Evolutionary conservation across 306 rosid species (phyloP).

Genomic region (Astragalus glycyphyllos): DNA sequence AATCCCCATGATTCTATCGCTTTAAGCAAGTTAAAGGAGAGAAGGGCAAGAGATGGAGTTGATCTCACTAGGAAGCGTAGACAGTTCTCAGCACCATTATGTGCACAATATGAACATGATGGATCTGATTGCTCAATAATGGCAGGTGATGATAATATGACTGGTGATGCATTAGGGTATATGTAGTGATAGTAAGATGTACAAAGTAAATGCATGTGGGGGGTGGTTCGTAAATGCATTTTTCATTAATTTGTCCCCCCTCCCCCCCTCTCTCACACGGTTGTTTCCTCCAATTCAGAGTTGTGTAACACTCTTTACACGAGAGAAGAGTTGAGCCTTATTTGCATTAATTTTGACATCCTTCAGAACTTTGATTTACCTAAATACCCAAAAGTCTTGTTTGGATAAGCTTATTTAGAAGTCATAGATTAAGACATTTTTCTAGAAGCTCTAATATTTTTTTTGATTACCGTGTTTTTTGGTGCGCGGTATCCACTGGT

Average conservation of each 20-base stretch:
- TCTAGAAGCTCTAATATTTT: no score
- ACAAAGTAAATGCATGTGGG: slow-evolving; percentile 46
- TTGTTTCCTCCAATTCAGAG: slow-evolving; percentile 29
- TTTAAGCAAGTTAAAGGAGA: slow-evolving; percentile 73
- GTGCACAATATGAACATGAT: slow-evolving; percentile 72
- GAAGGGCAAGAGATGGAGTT: slow-evolving; percentile 71
- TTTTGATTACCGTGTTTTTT: no score
- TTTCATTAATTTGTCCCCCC: not conserved
- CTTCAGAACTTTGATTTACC: slow-evolving; percentile 27
- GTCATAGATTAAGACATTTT: not conserved
- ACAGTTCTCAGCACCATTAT: slow-evolving; percentile 63
- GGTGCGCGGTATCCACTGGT: no score
- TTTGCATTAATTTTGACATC: slow-evolving; percentile 29
- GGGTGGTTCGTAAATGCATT: slow-evolving; percentile 41
- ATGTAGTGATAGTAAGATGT: slow-evolving; percentile 47
- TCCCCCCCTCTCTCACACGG: not conserved
- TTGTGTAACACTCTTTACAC: not conserved
- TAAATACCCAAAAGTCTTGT: not conserved
- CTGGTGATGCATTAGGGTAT: slow-evolving; percentile 62
- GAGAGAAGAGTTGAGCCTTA: slow-evolving; percentile 30
- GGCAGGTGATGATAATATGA: slow-evolving; percentile 59
- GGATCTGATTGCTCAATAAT: slow-evolving; percentile 63
- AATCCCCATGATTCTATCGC: slow-evolving; percentile 63
- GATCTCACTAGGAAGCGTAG: slow-evolving; percentile 67
- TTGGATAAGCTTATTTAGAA: slow-evolving; percentile 1